Conservation (phyloP, 2,329 filamentous ascomycete genomes). For the Nemania sp. region DNA sequence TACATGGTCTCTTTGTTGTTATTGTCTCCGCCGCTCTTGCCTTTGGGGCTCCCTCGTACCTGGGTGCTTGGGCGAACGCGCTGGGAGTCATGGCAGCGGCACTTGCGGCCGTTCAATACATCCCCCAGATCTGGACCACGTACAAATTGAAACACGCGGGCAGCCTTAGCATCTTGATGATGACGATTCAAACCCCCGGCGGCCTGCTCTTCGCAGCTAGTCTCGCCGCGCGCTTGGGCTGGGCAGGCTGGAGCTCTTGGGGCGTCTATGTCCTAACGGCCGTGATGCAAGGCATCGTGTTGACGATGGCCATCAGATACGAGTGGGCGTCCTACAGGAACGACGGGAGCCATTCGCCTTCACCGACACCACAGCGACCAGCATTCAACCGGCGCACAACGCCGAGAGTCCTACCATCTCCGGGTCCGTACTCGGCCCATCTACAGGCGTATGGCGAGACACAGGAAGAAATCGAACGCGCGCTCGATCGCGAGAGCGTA, state of each 20-base stretch:
- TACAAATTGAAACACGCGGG: conserved; percentile 83
- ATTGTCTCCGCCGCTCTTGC: conserved; percentile 72
- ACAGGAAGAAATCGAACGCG: conserved; percentile 43
- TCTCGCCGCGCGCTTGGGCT: conserved; percentile 77
- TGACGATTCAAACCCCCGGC: conserved; percentile 96
- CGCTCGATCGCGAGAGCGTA: conserved; percentile 42
- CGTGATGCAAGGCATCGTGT: conserved; percentile 77
- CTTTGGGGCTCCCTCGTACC: conserved; percentile 62
- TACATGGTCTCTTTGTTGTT: conserved; percentile 74
- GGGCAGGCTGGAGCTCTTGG: conserved; percentile 93
- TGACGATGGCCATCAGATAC: conserved; percentile 81
- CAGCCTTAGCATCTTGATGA: conserved; percentile 94
- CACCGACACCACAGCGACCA: conserved; percentile 35
- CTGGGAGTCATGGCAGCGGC: conserved; percentile 79
- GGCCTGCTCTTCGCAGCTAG: conserved; percentile 88
- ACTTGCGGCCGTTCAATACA: conserved; percentile 85
- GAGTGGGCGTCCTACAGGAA: conserved; percentile 48
- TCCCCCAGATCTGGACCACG: conserved; percentile 94
- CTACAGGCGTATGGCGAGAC: conserved; percentile 43
- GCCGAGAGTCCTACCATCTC: conserved; percentile 40
- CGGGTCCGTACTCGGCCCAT: conserved; percentile 43
- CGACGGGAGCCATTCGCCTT: conserved; percentile 27
- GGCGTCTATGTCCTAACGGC: conserved; percentile 88
- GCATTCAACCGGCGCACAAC: conserved; percentile 42
- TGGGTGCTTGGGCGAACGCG: conserved; percentile 81